Conservation (phyloP, 257 asterid genomes). For the Solanum sejunctum region DNA sequence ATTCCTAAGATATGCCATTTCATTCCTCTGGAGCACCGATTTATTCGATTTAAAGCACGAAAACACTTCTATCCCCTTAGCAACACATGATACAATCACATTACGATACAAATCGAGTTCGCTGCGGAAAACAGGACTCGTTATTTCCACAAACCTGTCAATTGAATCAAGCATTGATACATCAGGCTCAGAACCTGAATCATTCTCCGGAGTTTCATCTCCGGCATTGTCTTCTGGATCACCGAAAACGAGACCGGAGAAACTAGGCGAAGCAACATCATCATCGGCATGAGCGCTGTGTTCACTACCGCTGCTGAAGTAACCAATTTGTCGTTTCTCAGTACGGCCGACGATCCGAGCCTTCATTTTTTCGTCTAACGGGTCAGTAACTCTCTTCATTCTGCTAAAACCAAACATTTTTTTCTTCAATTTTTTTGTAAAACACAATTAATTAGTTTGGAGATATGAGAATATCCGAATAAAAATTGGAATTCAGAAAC, state of each 20-base stretch:
- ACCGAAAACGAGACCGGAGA: conserved; percentile 42
- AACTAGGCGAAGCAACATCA: conserved; percentile 29
- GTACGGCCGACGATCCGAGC: conserved; percentile 51
- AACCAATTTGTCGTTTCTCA: conserved; percentile 12
- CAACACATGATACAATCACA: conserved; percentile 19
- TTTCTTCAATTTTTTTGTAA: conserved; percentile 6
- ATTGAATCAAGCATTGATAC: conserved; percentile 1
- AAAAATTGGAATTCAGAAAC: neutral
- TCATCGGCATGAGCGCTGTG: conserved; percentile 34
- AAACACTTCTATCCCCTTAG: conserved; percentile 22
- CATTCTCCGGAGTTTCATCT: neutral
- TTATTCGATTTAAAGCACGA: conserved; percentile 17
- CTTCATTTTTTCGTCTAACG: conserved; percentile 23
- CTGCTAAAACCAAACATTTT: conserved; percentile 18
- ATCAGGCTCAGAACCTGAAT: conserved; percentile 23
- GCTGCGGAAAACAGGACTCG: conserved; percentile 4
- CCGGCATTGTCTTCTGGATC: conserved; percentile 12
- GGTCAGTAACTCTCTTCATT: conserved; percentile 44
- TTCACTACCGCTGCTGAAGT: conserved; percentile 78
- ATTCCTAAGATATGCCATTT: conserved; percentile 49
- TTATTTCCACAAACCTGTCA: conserved; percentile 9
- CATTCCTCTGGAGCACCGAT: conserved; percentile 31
- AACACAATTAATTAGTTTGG: neutral
- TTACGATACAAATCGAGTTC: conserved; percentile 28
- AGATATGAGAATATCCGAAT: neutral